Percentiles rank a stretch among this genome's conserved stretches.
These are phyloP conservation scores for Botrytis pseudocinerea DNA, from an alignment of 2,329 filamentous ascomycete species.

Conservation along the genomic window DNA sequence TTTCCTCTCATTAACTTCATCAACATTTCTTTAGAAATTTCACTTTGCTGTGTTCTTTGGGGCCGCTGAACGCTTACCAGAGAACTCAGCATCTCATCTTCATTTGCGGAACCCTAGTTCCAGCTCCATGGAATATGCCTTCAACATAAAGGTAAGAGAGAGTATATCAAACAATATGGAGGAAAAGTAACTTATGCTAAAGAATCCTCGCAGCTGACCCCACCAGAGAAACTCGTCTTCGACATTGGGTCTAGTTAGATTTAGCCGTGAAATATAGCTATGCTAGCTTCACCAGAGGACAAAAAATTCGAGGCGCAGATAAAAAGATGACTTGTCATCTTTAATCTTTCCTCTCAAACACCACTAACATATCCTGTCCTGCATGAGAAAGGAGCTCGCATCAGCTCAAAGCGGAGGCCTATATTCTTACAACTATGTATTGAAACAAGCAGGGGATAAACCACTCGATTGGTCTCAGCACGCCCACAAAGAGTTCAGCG, in stretches of 20 bases:
- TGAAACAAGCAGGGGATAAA: background rate
- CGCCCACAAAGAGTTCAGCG: background rate
- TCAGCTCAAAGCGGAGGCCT: background rate
- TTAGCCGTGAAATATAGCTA: background rate
- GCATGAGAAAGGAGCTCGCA: background rate
- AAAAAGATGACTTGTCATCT: background rate
- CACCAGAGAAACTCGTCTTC: background rate
- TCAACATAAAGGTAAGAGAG: background rate
- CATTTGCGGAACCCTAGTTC: background rate
- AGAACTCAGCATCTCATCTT: background rate
- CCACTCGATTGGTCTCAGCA: background rate
- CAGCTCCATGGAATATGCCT: background rate
- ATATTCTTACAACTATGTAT: background rate
- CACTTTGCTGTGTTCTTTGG: background rate
- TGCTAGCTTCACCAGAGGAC: background rate
- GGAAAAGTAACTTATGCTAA: background rate
- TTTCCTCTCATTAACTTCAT: background rate
- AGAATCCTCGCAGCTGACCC: background rate
- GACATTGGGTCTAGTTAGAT: background rate
- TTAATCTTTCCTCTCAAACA: background rate
- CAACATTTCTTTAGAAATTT: background rate
- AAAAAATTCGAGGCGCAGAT: background rate
- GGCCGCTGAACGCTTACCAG: background rate
- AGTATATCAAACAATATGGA: background rate
- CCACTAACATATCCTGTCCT: fast-evolving